Base-by-base conservation (phyloP, 73 alveolate genomes). In the Paramecium caudatum region DNA sequence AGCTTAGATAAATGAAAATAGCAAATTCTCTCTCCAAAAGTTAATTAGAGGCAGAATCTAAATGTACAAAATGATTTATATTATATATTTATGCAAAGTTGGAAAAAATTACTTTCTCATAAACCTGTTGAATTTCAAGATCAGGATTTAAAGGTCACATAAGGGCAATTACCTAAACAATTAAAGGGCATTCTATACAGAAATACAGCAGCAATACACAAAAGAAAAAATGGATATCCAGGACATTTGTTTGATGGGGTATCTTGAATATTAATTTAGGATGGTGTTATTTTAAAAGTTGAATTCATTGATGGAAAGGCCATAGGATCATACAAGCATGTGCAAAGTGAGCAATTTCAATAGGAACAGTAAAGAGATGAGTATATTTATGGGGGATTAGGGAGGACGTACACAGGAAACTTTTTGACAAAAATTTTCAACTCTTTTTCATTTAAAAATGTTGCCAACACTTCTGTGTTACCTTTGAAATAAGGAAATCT, bases 171-270 rank as follows among this genome's bases (percentile, higher is more conserved):
- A 36, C 88, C 88, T 34, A 45, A 74, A 74, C 37, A 30, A 6
- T 45, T 74, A 19, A 45, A 23, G 16, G 88, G 88, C 0, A 36
- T 68, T 34, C 32, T 74, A 8, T 74, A 37, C 23, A 74, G 88
- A 27, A 74, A 74, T 21, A 74, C 88, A 9, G 62, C 32, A 4
- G 49, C 88, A 74, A 41, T 47, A 36, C 6, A 27, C 17, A 23
- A 74, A 47, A 74, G 88, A 39, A 74, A 47, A 41, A 74, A 74
- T 41, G 88, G 88, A 74, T 74, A 12, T 27, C 69, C 88, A 21
- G 88, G 88, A 17, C 88, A 74, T 41, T 74, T 74, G 23, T 74
- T 74, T 74, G 88, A 74, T 74, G 88, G 88, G 46, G 84, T 68
- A 25, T 5, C 7, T 19, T 1, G 30, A 27, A 19, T 23, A 23